Conservation (phyloP, 192 early-diverging fungal genomes). For the Gorgonomyces haynaldii region DNA sequence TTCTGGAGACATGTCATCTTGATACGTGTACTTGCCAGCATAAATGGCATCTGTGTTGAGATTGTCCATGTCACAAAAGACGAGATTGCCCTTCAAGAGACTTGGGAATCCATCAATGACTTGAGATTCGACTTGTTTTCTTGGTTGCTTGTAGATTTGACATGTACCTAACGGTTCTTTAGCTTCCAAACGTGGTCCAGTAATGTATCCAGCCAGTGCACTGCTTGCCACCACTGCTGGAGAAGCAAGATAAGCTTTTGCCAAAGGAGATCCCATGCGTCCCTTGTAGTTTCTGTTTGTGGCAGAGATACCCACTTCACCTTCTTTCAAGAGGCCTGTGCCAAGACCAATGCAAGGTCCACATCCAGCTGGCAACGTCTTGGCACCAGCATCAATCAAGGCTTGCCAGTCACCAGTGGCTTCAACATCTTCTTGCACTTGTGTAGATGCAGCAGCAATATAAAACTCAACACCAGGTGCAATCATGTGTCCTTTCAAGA, state of each 20-base stretch:
- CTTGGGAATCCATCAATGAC: slow-evolving; percentile 65
- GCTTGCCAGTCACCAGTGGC: slow-evolving; percentile 76
- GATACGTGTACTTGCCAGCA: slow-evolving; percentile 96
- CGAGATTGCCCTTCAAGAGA: slow-evolving; percentile 63
- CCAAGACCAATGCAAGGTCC: slow-evolving; percentile 95
- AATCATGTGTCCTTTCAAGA: slow-evolving; percentile 57
- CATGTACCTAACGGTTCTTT: neutral
- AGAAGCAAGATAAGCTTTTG: slow-evolving; percentile 86
- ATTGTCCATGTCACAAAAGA: slow-evolving; percentile 89
- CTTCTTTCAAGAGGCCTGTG: slow-evolving; percentile 83
- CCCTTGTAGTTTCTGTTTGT: slow-evolving; percentile 99
- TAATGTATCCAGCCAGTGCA: slow-evolving; percentile 77
- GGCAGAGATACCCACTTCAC: slow-evolving; percentile 96
- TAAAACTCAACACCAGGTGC: slow-evolving; percentile 82
- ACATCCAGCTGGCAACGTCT: slow-evolving; percentile 83
- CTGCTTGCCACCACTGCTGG: slow-evolving; percentile 95
- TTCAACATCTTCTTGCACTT: slow-evolving; percentile 82
- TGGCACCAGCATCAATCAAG: slow-evolving; percentile 81
- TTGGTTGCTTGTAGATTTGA: slow-evolving; percentile 8
- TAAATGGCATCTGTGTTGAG: slow-evolving; percentile 99
- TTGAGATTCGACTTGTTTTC: neutral
- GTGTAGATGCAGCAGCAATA: slow-evolving; percentile 83
- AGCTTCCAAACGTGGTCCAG: slow-evolving; percentile 28
- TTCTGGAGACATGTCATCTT: slow-evolving; percentile 82
- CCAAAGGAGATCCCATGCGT: slow-evolving; percentile 88